phyloP scores from a whole-genome alignment of 805 yeast species.

The Diddensiella transvaalensis region DNA sequence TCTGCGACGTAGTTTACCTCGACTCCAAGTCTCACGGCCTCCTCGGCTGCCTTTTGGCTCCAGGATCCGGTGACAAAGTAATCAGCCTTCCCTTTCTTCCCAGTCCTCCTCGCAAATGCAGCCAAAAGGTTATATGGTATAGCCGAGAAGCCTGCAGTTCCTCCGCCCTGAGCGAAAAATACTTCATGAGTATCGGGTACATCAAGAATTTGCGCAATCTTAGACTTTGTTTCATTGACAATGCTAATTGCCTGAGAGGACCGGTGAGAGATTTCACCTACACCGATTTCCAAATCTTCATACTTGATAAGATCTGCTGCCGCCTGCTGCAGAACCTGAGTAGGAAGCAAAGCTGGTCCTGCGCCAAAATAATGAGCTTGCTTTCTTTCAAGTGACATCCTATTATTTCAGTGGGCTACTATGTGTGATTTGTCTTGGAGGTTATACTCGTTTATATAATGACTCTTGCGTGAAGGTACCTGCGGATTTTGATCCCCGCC shows the following conservation, averaged over 20 bases:
- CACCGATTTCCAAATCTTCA: conserved; percentile 70
- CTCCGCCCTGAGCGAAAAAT: conserved; percentile 96
- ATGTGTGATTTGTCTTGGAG: too few relatives aligned
- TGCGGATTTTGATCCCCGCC: too few relatives aligned
- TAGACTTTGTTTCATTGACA: conserved; percentile 69
- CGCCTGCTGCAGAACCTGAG: conserved; percentile 79
- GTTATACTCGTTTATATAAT: too few relatives aligned
- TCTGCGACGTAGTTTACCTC: conserved; percentile 67
- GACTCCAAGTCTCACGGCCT: conserved; percentile 78
- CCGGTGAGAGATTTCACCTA: conserved; percentile 96
- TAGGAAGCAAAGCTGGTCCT: conserved; percentile 95
- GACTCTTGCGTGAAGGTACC: too few relatives aligned
- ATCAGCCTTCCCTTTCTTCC: conserved; percentile 74
- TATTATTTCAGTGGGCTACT: too few relatives aligned
- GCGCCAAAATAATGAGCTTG: conserved; percentile 76
- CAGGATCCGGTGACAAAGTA: conserved; percentile 91
- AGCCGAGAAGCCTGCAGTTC: conserved; percentile 92
- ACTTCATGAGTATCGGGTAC: conserved; percentile 94
- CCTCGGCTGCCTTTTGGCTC: conserved; percentile 86
- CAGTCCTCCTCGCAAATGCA: conserved; percentile 64
- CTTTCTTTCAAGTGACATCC: conserved; percentile 16
- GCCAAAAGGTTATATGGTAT: conserved; percentile 80
- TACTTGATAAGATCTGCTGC: conserved; percentile 77
- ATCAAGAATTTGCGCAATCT: conserved; percentile 58
- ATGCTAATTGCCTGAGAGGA: conserved; percentile 76